Evolutionary conservation across 371 early-diverging fungal genomes (phyloP), one percentile per base, ranked within the genome.

Genomic region (Basidiobolus heterosporus): DNA sequence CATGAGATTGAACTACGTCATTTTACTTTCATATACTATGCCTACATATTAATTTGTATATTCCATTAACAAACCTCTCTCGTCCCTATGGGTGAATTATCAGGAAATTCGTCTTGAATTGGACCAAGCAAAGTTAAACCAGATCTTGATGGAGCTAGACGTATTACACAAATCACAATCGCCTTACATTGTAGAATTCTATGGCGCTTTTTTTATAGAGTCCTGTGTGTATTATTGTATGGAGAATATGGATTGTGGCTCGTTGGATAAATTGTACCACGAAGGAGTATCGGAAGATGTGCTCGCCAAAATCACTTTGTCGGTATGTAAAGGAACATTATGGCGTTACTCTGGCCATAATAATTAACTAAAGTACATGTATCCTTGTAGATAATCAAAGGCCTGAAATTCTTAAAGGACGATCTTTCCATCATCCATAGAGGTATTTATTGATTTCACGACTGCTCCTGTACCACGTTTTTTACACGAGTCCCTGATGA

Each of bases 131-230:
- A 85, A 85, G 50, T 60, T 92, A 45, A 82, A 82, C 57, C 86
- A 85, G 60, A 90, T 92, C 50, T 58, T 88, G 46, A 92, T 89
- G 91, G 92, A 92, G 58, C 66, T 89, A 48, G 80, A 85, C 50
- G 80, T 91, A 30, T 69, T 94, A 36, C 88, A 91, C 66, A 80
- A 83, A 56, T 80, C 85, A 45, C 70, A 78, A 41, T 80, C 80
- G 47, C 80, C 83, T 18, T 86, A 78, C 55, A 94, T 94, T 64
- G 88, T 94, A 23, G 91, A 91, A 44, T 94, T 92, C 56, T 94
- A 94, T 65, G 95, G 95, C n/a, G 95, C 95, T 1, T 94, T 92
- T 66, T 90, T 91, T 55, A 79, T 87, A 49, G 92, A 92, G 57
- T 80, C 83, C n/a, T 86, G 87, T 59, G 92, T 91, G 0, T 94